Conservation (phyloP, 257 asterid species). For the Plantago ovata region DNA sequence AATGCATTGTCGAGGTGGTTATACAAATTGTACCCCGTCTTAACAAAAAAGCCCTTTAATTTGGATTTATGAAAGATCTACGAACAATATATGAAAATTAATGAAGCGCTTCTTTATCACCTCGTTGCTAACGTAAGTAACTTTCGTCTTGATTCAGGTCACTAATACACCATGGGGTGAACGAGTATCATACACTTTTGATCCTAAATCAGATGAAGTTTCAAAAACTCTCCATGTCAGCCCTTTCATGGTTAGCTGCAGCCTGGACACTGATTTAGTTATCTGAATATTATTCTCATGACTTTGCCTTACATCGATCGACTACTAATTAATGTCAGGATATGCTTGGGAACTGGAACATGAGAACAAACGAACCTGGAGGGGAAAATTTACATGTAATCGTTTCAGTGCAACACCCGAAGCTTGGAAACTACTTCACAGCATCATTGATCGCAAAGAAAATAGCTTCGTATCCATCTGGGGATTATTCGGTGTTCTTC, state of each 20-base stretch:
- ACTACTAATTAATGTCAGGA: no score
- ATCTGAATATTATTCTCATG: no score
- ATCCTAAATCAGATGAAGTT: conserved; percentile 54
- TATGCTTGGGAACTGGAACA: conserved; percentile 59
- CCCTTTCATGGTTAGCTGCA: conserved; percentile 57
- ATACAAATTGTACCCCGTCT: no score
- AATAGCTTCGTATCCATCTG: conserved; percentile 24
- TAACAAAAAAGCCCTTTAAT: neutral
- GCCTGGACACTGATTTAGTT: no score
- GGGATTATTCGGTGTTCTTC: conserved; percentile 47
- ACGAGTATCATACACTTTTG: conserved; percentile 50
- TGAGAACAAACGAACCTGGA: conserved; percentile 45
- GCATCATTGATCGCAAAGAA: conserved; percentile 55
- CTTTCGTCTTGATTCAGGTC: conserved; percentile 54
- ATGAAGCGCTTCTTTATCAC: no score
- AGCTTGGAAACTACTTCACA: conserved; percentile 53
- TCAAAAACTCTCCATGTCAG: conserved; percentile 72
- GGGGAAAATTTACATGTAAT: conserved; percentile 41
- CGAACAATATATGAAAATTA: no score
- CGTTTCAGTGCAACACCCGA: conserved; percentile 53
- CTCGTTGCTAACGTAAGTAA: no score
- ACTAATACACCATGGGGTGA: conserved; percentile 78
- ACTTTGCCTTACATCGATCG: no score
- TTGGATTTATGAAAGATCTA: no score
- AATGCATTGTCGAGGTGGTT: conserved; percentile 64